These are phyloP conservation scores for Xylaria sp. DNA, from an alignment of 495 filamentous ascomycete genomes.

Conservation along the genomic window DNA sequence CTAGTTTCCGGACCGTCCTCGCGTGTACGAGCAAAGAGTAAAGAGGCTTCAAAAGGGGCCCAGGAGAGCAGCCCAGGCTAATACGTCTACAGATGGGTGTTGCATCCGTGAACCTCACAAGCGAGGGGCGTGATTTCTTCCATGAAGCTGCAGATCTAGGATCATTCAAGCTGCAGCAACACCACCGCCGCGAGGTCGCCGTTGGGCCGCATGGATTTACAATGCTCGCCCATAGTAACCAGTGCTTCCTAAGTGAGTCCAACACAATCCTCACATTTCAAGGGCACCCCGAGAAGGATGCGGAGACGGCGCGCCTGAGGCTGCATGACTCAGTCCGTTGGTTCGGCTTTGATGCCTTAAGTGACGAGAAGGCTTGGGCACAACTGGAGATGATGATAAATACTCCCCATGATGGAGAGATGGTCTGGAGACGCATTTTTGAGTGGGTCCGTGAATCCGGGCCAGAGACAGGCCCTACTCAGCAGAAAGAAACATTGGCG, in stretches of 20 bases:
- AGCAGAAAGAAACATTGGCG: background rate
- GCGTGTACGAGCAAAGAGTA: background rate
- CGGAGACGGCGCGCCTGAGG: slow-evolving; percentile 46
- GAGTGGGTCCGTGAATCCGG: slow-evolving; percentile 47
- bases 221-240: slow-evolving; percentile 46
- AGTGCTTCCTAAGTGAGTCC: slow-evolving; percentile 49
- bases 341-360: slow-evolving; percentile 46
- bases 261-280: slow-evolving; percentile 56
- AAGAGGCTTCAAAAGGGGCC: background rate
- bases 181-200: slow-evolving; percentile 52
- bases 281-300: slow-evolving; percentile 59
- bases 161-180: slow-evolving; percentile 48
- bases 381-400: slow-evolving; percentile 33
- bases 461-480: background rate
- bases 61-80: background rate
- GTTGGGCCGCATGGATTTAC: slow-evolving; percentile 42
- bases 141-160: slow-evolving; percentile 28
- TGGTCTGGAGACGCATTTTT: slow-evolving; percentile 52
- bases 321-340: slow-evolving; percentile 48
- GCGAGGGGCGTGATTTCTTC: slow-evolving; percentile 48
- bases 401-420: slow-evolving; percentile 48
- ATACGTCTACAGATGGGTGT: slow-evolving; percentile 46
- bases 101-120: slow-evolving; percentile 46
- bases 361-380: slow-evolving; percentile 35
- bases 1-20: background rate